These are phyloP conservation scores for Colletotrichum sp. DNA, from an alignment of 2,329 filamentous ascomycete species.

Conservation along the genomic window DNA sequence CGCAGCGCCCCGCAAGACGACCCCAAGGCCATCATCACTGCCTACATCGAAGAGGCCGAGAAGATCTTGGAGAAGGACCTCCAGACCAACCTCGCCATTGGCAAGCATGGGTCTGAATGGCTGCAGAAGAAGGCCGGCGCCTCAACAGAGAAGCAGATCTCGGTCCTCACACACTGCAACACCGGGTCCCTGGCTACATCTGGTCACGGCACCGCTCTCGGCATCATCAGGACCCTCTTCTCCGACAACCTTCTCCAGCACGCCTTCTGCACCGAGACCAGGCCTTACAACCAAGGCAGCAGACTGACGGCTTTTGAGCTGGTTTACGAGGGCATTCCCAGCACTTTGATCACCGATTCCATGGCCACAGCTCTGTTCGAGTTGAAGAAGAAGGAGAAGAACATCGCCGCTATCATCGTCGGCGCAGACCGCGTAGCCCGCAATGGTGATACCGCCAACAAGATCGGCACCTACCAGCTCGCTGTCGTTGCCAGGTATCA, in stretches of 20 bases:
- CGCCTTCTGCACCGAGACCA: constrained; percentile 95
- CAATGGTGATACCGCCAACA: constrained; percentile 98
- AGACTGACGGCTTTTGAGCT: constrained; percentile 95
- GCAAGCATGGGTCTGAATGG: constrained; percentile 83
- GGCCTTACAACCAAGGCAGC: constrained; percentile 97
- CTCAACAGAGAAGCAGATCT: constrained; percentile 59
- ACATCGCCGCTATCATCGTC: constrained; percentile 87
- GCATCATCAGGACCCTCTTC: constrained; percentile 87
- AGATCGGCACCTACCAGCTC: constrained; percentile 93
- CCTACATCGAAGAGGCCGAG: constrained; percentile 83
- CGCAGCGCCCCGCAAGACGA: constrained; percentile 44
- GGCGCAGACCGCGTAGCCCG: constrained; percentile 94
- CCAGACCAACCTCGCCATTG: constrained; percentile 85
- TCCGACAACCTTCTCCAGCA: constrained; percentile 70
- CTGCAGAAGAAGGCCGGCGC: constrained; percentile 66
- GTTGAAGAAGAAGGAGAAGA: constrained; percentile 63
- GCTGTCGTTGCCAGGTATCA: constrained; percentile 90
- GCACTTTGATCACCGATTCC: constrained; percentile 92
- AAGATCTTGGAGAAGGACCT: constrained; percentile 87
- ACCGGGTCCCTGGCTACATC: constrained; percentile 96
- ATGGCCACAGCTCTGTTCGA: constrained; percentile 90
- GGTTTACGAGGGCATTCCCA: constrained; percentile 90
- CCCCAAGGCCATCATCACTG: constrained; percentile 61
- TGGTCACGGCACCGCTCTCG: constrained; percentile 94
- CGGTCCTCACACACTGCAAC: constrained; percentile 97